Conservation (phyloP, 2,329 filamentous ascomycete species). For the Calonectria multiphialidica region DNA sequence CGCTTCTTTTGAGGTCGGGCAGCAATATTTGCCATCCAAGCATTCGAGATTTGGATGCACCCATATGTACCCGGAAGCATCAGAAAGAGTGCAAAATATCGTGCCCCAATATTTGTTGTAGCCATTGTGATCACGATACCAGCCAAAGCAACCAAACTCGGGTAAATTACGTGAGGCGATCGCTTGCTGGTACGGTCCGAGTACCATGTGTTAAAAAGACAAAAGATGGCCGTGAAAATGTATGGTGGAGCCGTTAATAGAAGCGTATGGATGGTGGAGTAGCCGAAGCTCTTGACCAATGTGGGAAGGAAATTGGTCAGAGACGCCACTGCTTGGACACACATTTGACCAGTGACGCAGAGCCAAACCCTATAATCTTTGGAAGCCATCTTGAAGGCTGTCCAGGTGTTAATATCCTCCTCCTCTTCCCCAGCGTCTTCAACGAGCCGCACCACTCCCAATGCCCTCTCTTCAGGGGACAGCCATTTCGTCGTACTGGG, state of each 20-base stretch:
- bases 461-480: conserved; percentile 21
- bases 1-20: conserved; percentile 26
- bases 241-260: conserved; percentile 47
- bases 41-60: conserved; percentile 28
- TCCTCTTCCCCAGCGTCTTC: conserved; percentile 31
- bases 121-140: conserved; percentile 32
- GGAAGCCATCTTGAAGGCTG: conserved; percentile 43
- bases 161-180: conserved; percentile 30
- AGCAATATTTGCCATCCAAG: conserved; percentile 29
- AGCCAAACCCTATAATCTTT: conserved; percentile 44
- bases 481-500: conserved; percentile 28
- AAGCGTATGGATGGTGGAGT: conserved; percentile 41
- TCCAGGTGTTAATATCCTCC: conserved; percentile 33
- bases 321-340: conserved; percentile 45
- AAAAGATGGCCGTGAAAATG: conserved; percentile 43
- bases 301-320: conserved; percentile 49
- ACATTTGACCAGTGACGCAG: conserved; percentile 43
- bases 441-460: conserved; percentile 22
- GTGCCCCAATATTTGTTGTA: conserved; percentile 32
- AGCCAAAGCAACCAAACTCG: conserved; percentile 16
- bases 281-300: conserved; percentile 45
- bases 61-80: conserved; percentile 35
- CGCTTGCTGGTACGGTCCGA: conserved; percentile 43
- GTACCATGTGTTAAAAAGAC: conserved; percentile 46
- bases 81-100: conserved; percentile 39